Evolutionary conservation across 2,329 filamentous ascomycete genomes (phyloP).

Genomic region (Ciborinia camelliae): DNA sequence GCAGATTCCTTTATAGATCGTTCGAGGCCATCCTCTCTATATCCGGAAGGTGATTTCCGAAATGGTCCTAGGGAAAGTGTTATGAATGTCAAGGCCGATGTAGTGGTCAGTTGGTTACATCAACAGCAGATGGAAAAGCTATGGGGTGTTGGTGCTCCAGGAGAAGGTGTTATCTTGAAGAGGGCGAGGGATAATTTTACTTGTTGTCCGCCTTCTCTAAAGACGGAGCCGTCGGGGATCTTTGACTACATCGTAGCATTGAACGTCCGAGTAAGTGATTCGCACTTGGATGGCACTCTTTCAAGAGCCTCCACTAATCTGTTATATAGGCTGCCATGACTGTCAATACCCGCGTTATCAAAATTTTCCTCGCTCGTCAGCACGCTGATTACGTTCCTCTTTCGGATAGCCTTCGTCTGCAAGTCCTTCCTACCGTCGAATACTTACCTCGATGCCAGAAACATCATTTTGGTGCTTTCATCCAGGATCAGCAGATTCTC

Average conservation of each 20-base stretch:
- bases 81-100: constrained; percentile 54
- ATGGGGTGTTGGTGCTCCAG: constrained; percentile 47
- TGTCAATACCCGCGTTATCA: constrained; percentile 61
- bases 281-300: background rate
- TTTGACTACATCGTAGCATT: constrained; percentile 48
- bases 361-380: constrained; percentile 52
- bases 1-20: background rate
- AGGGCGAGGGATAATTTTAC: constrained; percentile 49
- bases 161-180: constrained; percentile 56
- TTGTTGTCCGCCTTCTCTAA: constrained; percentile 48
- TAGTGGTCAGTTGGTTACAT: constrained; percentile 62
- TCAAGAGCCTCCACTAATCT: background rate
- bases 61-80: constrained; percentile 45
- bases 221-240: constrained; percentile 46
- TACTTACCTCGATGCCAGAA: constrained; percentile 58
- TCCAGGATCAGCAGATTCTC: constrained; percentile 55
- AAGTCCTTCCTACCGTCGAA: constrained; percentile 57
- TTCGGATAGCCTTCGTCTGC: constrained; percentile 54
- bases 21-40: constrained; percentile 37
- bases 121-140: constrained; percentile 56
- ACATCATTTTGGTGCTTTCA: constrained; percentile 64
- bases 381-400: constrained; percentile 56
- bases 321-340: constrained; percentile 59
- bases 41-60: constrained; percentile 42
- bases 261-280: constrained; percentile 50